These are phyloP conservation scores for Capronia coronata DNA, from an alignment of 2,329 filamentous ascomycete species.

Conservation along the genomic window DNA sequence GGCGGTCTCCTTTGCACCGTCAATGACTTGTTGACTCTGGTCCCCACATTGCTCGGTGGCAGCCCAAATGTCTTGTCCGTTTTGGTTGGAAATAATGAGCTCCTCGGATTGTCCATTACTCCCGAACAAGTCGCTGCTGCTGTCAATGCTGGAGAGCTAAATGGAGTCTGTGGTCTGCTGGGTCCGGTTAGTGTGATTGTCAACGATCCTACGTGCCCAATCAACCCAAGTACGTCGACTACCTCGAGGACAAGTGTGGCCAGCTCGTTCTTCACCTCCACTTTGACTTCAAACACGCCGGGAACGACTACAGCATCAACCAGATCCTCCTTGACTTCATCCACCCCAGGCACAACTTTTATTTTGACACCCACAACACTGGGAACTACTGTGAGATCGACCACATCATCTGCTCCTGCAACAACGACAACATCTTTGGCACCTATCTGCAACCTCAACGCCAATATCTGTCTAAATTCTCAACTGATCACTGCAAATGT, in stretches of 20 bases:
- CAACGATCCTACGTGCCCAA: conserved; percentile 11
- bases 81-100: conserved; percentile 2
- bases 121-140: conserved; percentile 3
- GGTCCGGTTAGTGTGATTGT: conserved; percentile 2
- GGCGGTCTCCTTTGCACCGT: conserved; percentile 9
- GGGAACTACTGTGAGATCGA: neutral
- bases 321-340: no score
- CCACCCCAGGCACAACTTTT: no score
- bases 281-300: no score
- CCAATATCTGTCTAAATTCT: conserved; percentile 11
- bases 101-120: conserved; percentile 7
- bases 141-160: conserved; percentile 3
- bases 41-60: neutral
- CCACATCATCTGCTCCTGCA: conserved; percentile 7
- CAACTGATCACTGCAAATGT: conserved; percentile 11
- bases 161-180: neutral
- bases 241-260: neutral
- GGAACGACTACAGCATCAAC: no score
- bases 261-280: no score
- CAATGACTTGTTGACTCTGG: conserved; percentile 6
- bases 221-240: neutral
- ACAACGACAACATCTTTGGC: conserved; percentile 5
- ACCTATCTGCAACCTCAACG: conserved; percentile 10
- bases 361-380: no score
- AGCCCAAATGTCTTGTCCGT: conserved; percentile 1